Percentiles rank a stretch among this genome's conserved stretches.
These are phyloP conservation scores for Escallonia rubra DNA, from an alignment of 129 eudicot genomes.

Conservation along the genomic window DNA sequence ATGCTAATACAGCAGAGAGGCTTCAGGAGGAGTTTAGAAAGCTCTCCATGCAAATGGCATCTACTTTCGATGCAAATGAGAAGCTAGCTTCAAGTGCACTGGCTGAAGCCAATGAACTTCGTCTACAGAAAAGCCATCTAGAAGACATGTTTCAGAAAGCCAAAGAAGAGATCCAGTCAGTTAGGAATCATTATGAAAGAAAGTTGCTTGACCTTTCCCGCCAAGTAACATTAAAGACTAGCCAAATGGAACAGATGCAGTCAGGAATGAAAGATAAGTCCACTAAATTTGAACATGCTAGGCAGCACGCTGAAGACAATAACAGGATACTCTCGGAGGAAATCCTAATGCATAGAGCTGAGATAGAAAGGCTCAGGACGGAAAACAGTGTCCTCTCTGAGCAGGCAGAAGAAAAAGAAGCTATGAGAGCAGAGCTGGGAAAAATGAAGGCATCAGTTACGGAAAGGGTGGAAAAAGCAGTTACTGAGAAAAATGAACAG, in stretches of 20 bases:
- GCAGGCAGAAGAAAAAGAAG: slow-evolving; percentile 21
- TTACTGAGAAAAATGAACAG: slow-evolving; percentile 31
- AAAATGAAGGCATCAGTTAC: slow-evolving; percentile 26
- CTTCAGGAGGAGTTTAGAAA: slow-evolving; percentile 88
- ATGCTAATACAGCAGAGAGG: slow-evolving; percentile 70
- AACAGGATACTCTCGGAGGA: slow-evolving; percentile 24
- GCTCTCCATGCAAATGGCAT: slow-evolving; percentile 73
- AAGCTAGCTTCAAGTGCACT: slow-evolving; percentile 65
- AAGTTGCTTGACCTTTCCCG: slow-evolving; percentile 38
- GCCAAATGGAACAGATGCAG: slow-evolving; percentile 43
- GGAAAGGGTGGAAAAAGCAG: slow-evolving; percentile 27
- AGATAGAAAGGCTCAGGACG: slow-evolving; percentile 33
- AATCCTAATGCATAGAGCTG: slow-evolving; percentile 25
- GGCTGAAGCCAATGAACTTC: slow-evolving; percentile 67
- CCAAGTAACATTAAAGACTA: slow-evolving; percentile 35
- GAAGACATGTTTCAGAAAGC: slow-evolving; percentile 56
- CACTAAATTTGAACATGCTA: slow-evolving; percentile 38
- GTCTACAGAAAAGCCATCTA: slow-evolving; percentile 50
- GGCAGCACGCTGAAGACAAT: slow-evolving; percentile 38
- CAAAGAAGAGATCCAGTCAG: slow-evolving; percentile 38
- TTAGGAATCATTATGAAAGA: slow-evolving; percentile 43
- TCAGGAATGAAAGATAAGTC: slow-evolving; percentile 36
- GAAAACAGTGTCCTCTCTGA: slow-evolving; percentile 34
- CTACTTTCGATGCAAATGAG: slow-evolving; percentile 82
- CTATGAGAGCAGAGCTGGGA: slow-evolving; percentile 40